Evolutionary conservation across 78 protist species (phyloP).

Genomic region (Tieghemostelium lacteum): DNA sequence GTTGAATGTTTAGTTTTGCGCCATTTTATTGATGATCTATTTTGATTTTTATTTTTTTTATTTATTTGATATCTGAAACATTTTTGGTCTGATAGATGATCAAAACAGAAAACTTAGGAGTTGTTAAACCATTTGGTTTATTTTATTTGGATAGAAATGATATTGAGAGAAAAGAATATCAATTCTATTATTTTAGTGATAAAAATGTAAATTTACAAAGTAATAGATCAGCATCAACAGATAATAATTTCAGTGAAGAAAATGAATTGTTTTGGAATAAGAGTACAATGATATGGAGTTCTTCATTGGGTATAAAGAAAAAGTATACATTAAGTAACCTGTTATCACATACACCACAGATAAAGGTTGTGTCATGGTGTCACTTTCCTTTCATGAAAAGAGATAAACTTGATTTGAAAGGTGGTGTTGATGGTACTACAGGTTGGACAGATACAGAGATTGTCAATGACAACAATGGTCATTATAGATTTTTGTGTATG

Average conservation of each 20-base stretch:
- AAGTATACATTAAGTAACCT: conserved; percentile 13
- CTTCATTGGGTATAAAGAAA: conserved; percentile 9
- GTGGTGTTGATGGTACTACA: too few species aligned
- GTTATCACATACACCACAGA: conserved; percentile 1
- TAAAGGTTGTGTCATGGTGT: conserved; percentile 4
- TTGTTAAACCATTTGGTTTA: conserved; percentile 45
- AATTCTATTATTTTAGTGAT: background rate
- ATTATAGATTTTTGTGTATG: conserved; percentile 1
- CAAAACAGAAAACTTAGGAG: conserved; percentile 5
- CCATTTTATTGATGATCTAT: too few species aligned
- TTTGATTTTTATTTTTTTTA: too few species aligned
- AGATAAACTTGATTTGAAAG: too few species aligned
- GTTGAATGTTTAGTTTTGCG: too few species aligned
- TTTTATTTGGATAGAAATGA: background rate
- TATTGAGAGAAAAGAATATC: too few species aligned
- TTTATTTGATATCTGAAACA: background rate
- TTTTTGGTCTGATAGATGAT: background rate
- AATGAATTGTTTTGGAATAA: conserved; percentile 40
- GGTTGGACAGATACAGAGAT: background rate
- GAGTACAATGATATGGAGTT: conserved; percentile 32
- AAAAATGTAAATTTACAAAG: background rate
- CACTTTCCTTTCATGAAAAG: conserved; percentile 11
- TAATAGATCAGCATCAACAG: background rate
- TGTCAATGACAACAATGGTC: background rate
- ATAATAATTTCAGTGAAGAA: conserved; percentile 10